Evolutionary conservation across 495 filamentous ascomycete species (phyloP).

Genomic region (Aspergillus cristatus): DNA sequence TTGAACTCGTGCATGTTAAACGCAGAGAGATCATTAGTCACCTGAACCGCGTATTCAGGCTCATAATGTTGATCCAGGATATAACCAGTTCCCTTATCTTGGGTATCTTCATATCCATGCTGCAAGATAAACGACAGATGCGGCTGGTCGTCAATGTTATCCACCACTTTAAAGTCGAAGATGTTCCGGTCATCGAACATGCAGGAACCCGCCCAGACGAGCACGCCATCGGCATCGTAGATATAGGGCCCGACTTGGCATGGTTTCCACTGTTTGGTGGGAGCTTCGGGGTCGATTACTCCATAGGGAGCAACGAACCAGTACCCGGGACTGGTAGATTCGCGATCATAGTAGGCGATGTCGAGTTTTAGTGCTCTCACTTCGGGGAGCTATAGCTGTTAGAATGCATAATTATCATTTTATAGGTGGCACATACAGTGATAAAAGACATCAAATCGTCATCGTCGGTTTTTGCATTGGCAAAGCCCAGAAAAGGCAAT

Average conservation of each 20-base stretch:
- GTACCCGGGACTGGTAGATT: constrained; percentile 13
- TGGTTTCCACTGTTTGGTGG: constrained; percentile 19
- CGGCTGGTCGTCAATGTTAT: constrained; percentile 22
- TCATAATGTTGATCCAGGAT: constrained; percentile 28
- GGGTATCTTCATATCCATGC: constrained; percentile 25
- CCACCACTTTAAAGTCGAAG: constrained; percentile 32
- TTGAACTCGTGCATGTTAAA: constrained; percentile 47
- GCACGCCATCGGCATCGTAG: constrained; percentile 27
- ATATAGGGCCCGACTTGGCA: constrained; percentile 32
- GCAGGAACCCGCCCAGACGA: constrained; percentile 33
- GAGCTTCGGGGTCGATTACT: constrained; percentile 12
- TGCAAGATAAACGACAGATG: constrained; percentile 41
- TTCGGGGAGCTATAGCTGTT: constrained; percentile 14
- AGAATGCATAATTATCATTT: constrained; percentile 4
- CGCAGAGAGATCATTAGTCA: constrained; percentile 27
- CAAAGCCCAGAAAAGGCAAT: constrained; percentile 17
- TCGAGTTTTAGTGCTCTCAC: constrained; percentile 17
- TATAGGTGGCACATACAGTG: constrained; percentile 19
- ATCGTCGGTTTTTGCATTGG: constrained; percentile 20
- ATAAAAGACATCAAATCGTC: constrained; percentile 35
- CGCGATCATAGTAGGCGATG: constrained; percentile 12
- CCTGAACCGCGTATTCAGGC: constrained; percentile 26
- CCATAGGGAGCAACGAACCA: constrained; percentile 20
- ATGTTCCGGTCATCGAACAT: constrained; percentile 27
- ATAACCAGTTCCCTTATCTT: constrained; percentile 23